phyloP scores from a whole-genome alignment of 192 early-diverging fungal genomes.

The Jimgerdemannia lactiflua region DNA sequence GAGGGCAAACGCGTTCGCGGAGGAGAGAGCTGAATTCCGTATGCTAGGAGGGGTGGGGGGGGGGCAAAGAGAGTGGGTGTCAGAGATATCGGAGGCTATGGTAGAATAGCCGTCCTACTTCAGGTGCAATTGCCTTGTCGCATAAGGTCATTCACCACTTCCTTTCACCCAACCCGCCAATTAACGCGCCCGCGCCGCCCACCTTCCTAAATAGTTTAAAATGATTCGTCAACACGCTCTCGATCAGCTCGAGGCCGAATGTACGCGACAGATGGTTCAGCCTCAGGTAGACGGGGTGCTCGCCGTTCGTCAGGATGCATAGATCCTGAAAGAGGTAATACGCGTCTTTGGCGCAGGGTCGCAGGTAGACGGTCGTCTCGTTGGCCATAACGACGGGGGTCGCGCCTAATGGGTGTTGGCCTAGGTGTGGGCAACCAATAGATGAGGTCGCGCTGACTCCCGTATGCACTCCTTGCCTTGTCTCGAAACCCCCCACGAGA shows the following conservation, averaged over 20 bases:
- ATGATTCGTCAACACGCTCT: slow-evolving; percentile 83
- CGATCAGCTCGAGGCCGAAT: slow-evolving; percentile 91
- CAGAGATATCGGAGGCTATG: too few species aligned
- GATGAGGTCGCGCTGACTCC: background rate
- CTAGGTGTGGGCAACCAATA: background rate
- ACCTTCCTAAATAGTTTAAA: slow-evolving; percentile 71
- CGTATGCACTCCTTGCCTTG: too few species aligned
- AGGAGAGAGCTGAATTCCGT: slow-evolving; percentile 66
- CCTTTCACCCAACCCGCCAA: background rate
- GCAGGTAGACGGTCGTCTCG: slow-evolving; percentile 32
- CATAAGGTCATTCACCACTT: background rate
- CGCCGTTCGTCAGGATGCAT: slow-evolving; percentile 72
- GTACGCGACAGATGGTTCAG: slow-evolving; percentile 56
- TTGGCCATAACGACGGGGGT: slow-evolving; percentile 8
- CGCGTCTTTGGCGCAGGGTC: slow-evolving; percentile 76
- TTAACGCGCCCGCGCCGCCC: slow-evolving; percentile 2
- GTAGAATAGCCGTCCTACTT: too few species aligned
- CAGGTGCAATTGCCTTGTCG: too few species aligned
- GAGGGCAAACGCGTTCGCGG: slow-evolving; percentile 82
- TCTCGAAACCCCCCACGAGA: too few species aligned
- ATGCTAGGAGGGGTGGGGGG: slow-evolving; percentile 44
- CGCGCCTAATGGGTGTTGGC: background rate
- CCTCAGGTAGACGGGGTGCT: slow-evolving; percentile 59
- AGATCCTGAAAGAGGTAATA: slow-evolving; percentile 88
- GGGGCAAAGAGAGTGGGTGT: background rate